Evolutionary conservation across 371 early-diverging fungal genomes (phyloP).

Genomic region (Rhizopus stolonifer): DNA sequence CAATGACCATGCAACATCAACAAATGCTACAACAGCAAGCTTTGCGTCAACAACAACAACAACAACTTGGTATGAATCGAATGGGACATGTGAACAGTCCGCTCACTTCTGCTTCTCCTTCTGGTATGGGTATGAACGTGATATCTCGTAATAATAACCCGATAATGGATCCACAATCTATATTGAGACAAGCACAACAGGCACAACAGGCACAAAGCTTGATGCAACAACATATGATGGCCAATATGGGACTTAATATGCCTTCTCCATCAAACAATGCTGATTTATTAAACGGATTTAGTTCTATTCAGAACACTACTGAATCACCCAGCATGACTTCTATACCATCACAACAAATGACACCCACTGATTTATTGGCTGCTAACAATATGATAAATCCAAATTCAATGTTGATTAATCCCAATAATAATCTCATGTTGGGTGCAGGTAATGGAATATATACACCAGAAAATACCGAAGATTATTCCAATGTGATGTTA

Average conservation of each 20-base stretch:
- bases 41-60: constrained; percentile 15
- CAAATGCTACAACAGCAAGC: constrained; percentile 14
- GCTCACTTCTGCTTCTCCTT: neutral
- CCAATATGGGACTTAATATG: constrained; percentile 14
- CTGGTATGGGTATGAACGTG: neutral
- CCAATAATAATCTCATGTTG: constrained; percentile 27
- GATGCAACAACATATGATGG: constrained; percentile 31
- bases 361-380: constrained; percentile 31
- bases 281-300: constrained; percentile 21
- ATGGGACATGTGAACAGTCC: constrained; percentile 1
- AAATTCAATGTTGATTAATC: constrained; percentile 22
- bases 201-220: constrained; percentile 18
- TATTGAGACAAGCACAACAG: constrained; percentile 29
- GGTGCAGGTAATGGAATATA: constrained; percentile 5
- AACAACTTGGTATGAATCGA: constrained; percentile 6
- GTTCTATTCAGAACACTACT: constrained; percentile 19
- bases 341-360: constrained; percentile 21
- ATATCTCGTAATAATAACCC: constrained; percentile 3
- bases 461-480: constrained; percentile 20
- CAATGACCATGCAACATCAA: constrained; percentile 8
- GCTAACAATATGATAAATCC: constrained; percentile 37
- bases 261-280: constrained; percentile 7
- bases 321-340: constrained; percentile 33
- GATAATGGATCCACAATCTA: constrained; percentile 26
- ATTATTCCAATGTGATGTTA: constrained; percentile 35